Conservation (phyloP, 2,329 filamentous ascomycete species). For the Aspergillus melleus region DNA sequence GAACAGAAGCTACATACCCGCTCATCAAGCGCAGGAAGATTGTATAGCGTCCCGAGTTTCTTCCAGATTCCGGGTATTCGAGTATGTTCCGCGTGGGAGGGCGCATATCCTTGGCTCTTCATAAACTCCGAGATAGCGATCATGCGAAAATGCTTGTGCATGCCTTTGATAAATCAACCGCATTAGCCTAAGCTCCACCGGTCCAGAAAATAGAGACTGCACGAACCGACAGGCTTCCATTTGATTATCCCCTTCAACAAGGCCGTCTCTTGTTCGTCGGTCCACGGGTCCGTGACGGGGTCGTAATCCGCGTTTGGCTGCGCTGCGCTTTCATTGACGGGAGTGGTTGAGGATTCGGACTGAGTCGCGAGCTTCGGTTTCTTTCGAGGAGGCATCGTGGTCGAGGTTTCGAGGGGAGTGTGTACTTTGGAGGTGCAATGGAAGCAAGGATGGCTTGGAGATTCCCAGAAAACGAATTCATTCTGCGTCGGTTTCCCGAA, state of each 20-base stretch:
- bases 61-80: constrained; percentile 89
- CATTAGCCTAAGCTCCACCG: constrained; percentile 1
- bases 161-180: constrained; percentile 49
- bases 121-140: constrained; percentile 79
- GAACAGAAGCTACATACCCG: constrained; percentile 59
- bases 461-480: background rate
- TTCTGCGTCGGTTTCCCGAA: constrained; percentile 20
- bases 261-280: constrained; percentile 89
- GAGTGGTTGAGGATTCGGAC: constrained; percentile 31
- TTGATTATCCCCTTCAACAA: constrained; percentile 89
- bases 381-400: constrained; percentile 56
- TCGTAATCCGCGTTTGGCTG: constrained; percentile 46
- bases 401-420: background rate
- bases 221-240: constrained; percentile 90
- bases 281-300: constrained; percentile 74
- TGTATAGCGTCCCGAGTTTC: constrained; percentile 81
- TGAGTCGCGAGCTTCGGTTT: constrained; percentile 54
- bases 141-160: constrained; percentile 94
- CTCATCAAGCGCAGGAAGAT: constrained; percentile 82
- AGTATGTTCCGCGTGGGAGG: constrained; percentile 67
- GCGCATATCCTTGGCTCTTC: constrained; percentile 76
- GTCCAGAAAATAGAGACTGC: background rate
- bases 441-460: background rate
- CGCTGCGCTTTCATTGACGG: constrained; percentile 29
- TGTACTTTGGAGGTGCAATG: background rate